Conservation (phyloP, 441 rosid genomes). For the Jatropha multifida region DNA sequence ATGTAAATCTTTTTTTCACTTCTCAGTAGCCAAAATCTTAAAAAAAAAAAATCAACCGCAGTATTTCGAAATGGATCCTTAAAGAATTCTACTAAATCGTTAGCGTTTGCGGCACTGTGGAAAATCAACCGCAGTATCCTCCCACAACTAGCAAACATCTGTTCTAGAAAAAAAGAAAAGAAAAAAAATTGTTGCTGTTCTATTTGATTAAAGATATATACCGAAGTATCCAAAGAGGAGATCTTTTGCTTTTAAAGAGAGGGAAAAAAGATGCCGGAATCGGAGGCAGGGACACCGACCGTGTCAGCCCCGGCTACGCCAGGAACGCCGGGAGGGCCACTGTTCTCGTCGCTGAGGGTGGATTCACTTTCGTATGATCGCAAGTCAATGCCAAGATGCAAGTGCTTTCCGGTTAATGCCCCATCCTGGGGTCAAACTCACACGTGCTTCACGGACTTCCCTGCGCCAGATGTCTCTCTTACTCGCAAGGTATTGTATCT, state of each 20-base stretch:
- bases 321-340: slow-evolving; percentile 90
- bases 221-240: too few relatives aligned
- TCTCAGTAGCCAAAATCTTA: neutral
- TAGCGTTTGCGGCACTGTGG: slow-evolving; percentile 39
- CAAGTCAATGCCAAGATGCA: slow-evolving; percentile 76
- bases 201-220: neutral
- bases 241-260: neutral
- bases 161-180: slow-evolving; percentile 15
- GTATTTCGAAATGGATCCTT: slow-evolving; percentile 4
- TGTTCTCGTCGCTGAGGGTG: slow-evolving; percentile 64
- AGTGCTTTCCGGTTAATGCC: slow-evolving; percentile 85
- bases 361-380: slow-evolving; percentile 91
- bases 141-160: neutral
- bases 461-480: slow-evolving; percentile 67
- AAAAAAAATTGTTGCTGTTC: slow-evolving; percentile 19
- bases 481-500: slow-evolving; percentile 75
- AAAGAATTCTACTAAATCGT: neutral
- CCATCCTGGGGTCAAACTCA: slow-evolving; percentile 61
- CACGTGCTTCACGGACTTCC: slow-evolving; percentile 77
- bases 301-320: slow-evolving; percentile 82
- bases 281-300: slow-evolving; percentile 43
- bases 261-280: slow-evolving; percentile 41
- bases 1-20: slow-evolving; percentile 36
- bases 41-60: slow-evolving; percentile 7
- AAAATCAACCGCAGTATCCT: too few relatives aligned